phyloP scores from a whole-genome alignment of 2,329 filamentous ascomycete genomes.

The Diaporthe velutina region DNA sequence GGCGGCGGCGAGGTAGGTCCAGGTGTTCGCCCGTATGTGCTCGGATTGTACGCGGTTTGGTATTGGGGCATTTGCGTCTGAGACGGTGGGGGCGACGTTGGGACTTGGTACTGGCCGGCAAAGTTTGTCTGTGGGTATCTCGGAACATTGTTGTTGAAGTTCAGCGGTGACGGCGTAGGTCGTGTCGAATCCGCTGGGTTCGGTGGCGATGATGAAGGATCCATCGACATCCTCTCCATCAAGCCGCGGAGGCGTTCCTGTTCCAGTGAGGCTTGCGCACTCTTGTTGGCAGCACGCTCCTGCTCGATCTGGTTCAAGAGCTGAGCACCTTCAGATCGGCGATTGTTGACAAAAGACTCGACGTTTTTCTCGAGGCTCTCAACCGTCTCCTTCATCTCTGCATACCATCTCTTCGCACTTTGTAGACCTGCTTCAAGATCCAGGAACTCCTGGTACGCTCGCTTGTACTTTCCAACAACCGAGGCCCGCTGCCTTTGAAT shows the following conservation, averaged over 20 bases:
- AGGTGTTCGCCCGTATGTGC: constrained; percentile 69
- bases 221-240: constrained; percentile 96
- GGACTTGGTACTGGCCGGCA: constrained; percentile 70
- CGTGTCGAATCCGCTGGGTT: constrained; percentile 52
- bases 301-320: constrained; percentile 90
- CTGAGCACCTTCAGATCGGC: constrained; percentile 90
- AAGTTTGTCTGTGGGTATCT: constrained; percentile 67
- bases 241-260: constrained; percentile 86
- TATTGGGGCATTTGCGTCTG: constrained; percentile 58
- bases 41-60: constrained; percentile 67
- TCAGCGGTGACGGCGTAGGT: constrained; percentile 51
- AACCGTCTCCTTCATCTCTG: constrained; percentile 94
- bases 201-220: constrained; percentile 65
- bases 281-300: constrained; percentile 74
- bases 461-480: constrained; percentile 89
- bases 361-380: constrained; percentile 96
- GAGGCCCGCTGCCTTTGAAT: constrained; percentile 86
- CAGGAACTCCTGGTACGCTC: constrained; percentile 91
- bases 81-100: constrained; percentile 67
- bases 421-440: constrained; percentile 88
- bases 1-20: constrained; percentile 63
- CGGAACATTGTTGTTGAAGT: constrained; percentile 54
- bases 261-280: constrained; percentile 80
- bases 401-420: constrained; percentile 92
- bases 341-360: constrained; percentile 95